A percentile compares a stretch with the other conserved stretches of the same genome.
Conservation (phyloP, 208 protist genomes). For the Leptomonas pyrrhocoris region DNA sequence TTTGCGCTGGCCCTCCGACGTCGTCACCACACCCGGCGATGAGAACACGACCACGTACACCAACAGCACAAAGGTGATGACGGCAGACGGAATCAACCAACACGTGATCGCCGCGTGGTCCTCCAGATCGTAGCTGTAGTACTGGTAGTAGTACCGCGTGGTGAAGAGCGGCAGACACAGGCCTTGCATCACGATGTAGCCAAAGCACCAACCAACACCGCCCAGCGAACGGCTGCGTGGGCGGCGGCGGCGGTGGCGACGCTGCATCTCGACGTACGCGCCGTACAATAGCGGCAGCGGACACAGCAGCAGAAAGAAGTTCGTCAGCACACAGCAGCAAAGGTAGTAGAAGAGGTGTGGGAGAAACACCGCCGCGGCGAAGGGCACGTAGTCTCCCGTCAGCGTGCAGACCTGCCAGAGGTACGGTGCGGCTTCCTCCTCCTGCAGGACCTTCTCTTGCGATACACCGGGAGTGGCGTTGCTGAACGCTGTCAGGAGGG, state of each 20-base stretch:
- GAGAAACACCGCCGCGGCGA: slow-evolving; percentile 19
- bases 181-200: slow-evolving; percentile 27
- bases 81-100: slow-evolving; percentile 37
- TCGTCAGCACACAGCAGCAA: slow-evolving; percentile 23
- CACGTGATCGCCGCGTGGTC: slow-evolving; percentile 12
- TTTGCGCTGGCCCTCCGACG: slow-evolving; percentile 49
- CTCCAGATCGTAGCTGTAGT: slow-evolving; percentile 30
- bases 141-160: slow-evolving; percentile 18
- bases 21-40: slow-evolving; percentile 43
- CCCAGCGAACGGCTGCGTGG: slow-evolving; percentile 28
- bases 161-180: slow-evolving; percentile 30
- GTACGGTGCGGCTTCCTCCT: slow-evolving; percentile 16
- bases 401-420: slow-evolving; percentile 31
- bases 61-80: slow-evolving; percentile 21
- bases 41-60: slow-evolving; percentile 26
- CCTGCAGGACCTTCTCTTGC: slow-evolving; percentile 35
- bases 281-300: slow-evolving; percentile 26
- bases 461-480: slow-evolving; percentile 22
- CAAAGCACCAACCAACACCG: slow-evolving; percentile 25
- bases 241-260: slow-evolving; percentile 13
- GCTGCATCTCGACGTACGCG: slow-evolving; percentile 27
- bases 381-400: slow-evolving; percentile 14
- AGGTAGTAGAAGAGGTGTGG: slow-evolving; percentile 43
- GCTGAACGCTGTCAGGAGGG: slow-evolving; percentile 34
- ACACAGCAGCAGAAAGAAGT: slow-evolving; percentile 32